Base-by-base conservation (phyloP, 495 filamentous ascomycete species). In the Letharia lupina region DNA sequence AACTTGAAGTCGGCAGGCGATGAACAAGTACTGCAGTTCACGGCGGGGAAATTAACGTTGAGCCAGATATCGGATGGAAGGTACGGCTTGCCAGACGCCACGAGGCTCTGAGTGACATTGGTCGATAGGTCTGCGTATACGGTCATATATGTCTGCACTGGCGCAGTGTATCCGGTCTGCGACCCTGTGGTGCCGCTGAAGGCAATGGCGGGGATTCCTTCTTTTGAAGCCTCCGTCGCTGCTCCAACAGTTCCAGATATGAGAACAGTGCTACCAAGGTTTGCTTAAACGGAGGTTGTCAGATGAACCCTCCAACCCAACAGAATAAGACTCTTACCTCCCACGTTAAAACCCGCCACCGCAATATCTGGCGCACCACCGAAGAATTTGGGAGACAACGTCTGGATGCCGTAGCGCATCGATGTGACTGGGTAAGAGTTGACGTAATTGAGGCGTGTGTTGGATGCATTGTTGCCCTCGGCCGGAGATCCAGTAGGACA, bases 371-470 rank as follows among this genome's bases (percentile, higher is more conserved):
- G 80, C 1, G 68, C 62, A 42, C 78, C 80, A 69, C 75, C 71
- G 72, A 83, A 87, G 67, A 83, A 76, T 16, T 76, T 72, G 3
- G 82, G 79, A 0, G 78, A 78, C 44, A 85, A 70, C 1, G 73
- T 81, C 68, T 84, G 70, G 75, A 90, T 86, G 50, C 86, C 86
- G 67, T 85, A 80, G 45, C 82, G 80, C 70, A 88, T 87, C 0
- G 85, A 80, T 0, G 86, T 88, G 10, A 85, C 83, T 0, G 87
- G 86, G 72, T 79, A 88, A 3, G 84, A 86, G 73, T 90, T 90
- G 56, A 90, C 86, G 76, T 86, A 89, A 73, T 88, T 87, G 56
- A 87, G 77, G 0, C 79, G 78, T 33, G 85, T 79, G 62, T 82
- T 77, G 0, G 83, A 80, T 15, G 77, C 76, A 69, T 89, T 87